These are phyloP conservation scores for Mariannaea elegans DNA, from an alignment of 2,329 filamentous ascomycete species.

Conservation along the genomic window DNA sequence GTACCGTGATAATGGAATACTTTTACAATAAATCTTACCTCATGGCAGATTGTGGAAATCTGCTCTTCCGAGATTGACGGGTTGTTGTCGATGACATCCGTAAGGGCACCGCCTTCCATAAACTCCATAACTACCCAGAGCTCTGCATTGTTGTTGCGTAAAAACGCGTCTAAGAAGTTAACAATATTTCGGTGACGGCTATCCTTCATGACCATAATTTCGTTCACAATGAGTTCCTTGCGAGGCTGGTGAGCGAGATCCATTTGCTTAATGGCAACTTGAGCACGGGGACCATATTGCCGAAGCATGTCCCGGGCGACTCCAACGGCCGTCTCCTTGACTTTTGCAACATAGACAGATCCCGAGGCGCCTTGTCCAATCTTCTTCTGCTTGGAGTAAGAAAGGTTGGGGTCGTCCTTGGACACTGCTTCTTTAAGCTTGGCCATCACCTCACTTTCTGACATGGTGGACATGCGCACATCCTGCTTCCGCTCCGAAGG, in stretches of 20 bases:
- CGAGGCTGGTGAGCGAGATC: conserved; percentile 95
- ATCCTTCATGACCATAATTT: conserved; percentile 99
- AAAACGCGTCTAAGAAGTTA: conserved; percentile 96
- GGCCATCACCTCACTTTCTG: conserved; percentile 95
- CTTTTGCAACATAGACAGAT: conserved; percentile 96
- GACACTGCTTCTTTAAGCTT: conserved; percentile 94
- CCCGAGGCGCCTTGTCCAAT: conserved; percentile 98
- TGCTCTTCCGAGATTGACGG: conserved; percentile 93
- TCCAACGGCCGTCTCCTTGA: conserved; percentile 90
- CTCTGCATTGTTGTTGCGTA: conserved; percentile 92
- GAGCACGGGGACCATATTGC: conserved; percentile 80
- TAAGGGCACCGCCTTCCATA: conserved; percentile 98
- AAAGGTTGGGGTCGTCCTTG: conserved; percentile 91
- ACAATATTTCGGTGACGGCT: conserved; percentile 98
- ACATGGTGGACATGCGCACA: conserved; percentile 98
- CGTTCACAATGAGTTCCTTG: conserved; percentile 98
- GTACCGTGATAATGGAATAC: not conserved
- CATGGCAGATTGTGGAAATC: conserved; percentile 95
- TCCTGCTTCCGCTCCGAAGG: conserved; percentile 83
- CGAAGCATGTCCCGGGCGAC: conserved; percentile 82
- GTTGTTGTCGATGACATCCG: conserved; percentile 99
- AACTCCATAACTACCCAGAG: conserved; percentile 99
- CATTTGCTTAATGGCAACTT: conserved; percentile 99
- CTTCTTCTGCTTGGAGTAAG: conserved; percentile 99
- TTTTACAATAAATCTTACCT: conserved; percentile 68